Percentiles rank a stretch among this genome's conserved stretches.
Evolutionary conservation across 1,139 yeast species (phyloP).

Genomic region (Pichia sp.): DNA sequence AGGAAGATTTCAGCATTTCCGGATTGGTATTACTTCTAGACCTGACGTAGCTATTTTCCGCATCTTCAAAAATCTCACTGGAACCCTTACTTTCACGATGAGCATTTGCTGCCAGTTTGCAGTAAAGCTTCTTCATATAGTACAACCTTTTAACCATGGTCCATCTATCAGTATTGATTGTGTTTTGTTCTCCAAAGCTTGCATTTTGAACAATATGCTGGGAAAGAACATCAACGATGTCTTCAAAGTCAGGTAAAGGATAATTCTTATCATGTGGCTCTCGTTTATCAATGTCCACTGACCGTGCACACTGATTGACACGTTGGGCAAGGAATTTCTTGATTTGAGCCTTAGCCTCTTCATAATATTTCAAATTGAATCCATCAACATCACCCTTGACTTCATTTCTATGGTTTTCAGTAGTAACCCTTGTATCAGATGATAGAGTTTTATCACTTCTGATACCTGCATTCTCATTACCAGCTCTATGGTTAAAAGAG

Average conservation of each 20-base stretch:
- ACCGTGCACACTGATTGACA: constrained; percentile 44
- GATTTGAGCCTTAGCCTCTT: constrained; percentile 51
- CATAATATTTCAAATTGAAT: constrained; percentile 34
- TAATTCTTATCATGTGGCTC: constrained; percentile 37
- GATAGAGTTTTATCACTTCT: constrained; percentile 80
- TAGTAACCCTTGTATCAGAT: constrained; percentile 73
- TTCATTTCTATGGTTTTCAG: constrained; percentile 59
- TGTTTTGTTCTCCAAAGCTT: constrained; percentile 21
- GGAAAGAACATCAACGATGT: constrained; percentile 50
- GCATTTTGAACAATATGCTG: constrained; percentile 34
- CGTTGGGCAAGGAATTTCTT: constrained; percentile 41
- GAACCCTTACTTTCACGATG: not conserved
- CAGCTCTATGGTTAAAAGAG: constrained; percentile 84
- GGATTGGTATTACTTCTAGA: not conserved
- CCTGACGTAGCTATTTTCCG: not conserved
- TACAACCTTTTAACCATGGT: constrained; percentile 62
- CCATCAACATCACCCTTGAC: constrained; percentile 68
- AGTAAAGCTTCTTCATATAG: constrained; percentile 56
- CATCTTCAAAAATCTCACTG: not conserved
- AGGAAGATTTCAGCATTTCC: not conserved
- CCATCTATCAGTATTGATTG: constrained; percentile 55
- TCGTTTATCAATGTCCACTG: constrained; percentile 29
- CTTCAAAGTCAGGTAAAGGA: constrained; percentile 55
- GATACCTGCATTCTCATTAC: constrained; percentile 79
- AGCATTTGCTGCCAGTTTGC: constrained; percentile 4